Percentiles rank a stretch among this genome's conserved stretches.
Conservation (phyloP, 1,284 basidiomycete species). For the Porogramme epimiltina region DNA sequence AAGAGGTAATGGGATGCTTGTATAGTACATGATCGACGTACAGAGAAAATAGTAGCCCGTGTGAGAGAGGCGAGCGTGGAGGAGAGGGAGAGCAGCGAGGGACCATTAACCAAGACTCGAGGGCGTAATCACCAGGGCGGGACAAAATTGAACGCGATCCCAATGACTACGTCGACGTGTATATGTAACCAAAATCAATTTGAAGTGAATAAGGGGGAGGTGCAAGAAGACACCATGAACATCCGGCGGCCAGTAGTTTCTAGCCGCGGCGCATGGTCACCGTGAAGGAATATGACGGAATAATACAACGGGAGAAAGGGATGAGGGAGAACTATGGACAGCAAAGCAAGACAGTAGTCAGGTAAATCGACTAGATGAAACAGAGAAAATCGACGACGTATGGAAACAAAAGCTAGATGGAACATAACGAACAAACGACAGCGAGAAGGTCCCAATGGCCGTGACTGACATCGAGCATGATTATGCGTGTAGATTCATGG, state of each 20-base stretch:
- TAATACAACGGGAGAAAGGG: not conserved
- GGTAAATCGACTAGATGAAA: not conserved
- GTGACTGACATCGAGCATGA: not conserved
- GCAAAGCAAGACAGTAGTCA: slow-evolving; percentile 19
- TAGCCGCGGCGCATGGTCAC: not conserved
- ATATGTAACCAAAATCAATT: not conserved
- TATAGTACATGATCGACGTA: slow-evolving; percentile 18
- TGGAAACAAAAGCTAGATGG: slow-evolving; percentile 1
- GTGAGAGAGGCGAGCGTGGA: not conserved
- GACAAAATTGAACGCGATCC: not conserved
- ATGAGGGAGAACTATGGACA: slow-evolving; percentile 12
- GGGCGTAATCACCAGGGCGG: not conserved
- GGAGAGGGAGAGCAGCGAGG: not conserved
- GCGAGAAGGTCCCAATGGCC: not conserved
- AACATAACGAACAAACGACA: not conserved
- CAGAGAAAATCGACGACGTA: not conserved
- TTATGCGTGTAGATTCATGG: too few relatives aligned
- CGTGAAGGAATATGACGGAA: not conserved
- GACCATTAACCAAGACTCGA: not conserved
- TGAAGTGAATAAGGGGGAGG: not conserved
- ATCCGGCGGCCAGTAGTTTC: too few relatives aligned
- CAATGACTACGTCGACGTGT: not conserved
- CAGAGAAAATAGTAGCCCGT: slow-evolving; percentile 4
- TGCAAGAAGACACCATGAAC: not conserved
- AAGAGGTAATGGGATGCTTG: slow-evolving; percentile 2